Conservation (phyloP, 2,329 filamentous ascomycete species). For the Hypoxylon sp. region DNA sequence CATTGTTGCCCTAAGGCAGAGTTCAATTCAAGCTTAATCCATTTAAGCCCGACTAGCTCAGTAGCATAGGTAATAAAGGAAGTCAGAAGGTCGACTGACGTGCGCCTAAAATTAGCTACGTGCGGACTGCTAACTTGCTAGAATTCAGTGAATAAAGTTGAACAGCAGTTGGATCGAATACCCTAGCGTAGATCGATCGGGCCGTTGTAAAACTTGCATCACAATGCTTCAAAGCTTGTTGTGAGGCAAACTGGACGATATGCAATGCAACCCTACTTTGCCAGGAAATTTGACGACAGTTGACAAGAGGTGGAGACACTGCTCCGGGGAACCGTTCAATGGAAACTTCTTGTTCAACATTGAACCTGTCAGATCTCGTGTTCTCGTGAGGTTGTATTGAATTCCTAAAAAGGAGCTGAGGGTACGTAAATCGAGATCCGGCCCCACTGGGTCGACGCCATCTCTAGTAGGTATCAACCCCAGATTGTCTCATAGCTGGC, state of each 20-base stretch:
- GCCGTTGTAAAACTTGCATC: constrained; percentile 30
- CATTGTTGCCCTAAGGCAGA: too few relatives aligned
- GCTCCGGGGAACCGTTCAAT: constrained; percentile 19
- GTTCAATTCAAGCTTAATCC: too few relatives aligned
- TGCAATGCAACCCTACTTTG: constrained; percentile 41
- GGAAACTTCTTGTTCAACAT: constrained; percentile 5
- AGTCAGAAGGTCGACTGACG: neutral
- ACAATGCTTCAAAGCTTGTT: constrained; percentile 37
- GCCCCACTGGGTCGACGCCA: constrained; percentile 2
- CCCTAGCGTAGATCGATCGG: constrained; percentile 29
- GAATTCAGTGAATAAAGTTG: neutral
- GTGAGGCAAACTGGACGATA: constrained; percentile 38
- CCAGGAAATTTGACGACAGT: constrained; percentile 18
- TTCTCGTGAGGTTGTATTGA: constrained; percentile 5
- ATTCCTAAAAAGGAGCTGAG: neutral
- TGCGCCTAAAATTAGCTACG: neutral
- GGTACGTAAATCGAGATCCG: constrained; percentile 34
- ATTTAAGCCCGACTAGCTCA: too few relatives aligned
- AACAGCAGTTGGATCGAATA: constrained; percentile 6
- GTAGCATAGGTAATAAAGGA: too few relatives aligned
- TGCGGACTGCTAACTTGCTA: constrained; percentile 8
- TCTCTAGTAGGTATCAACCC: constrained; percentile 25
- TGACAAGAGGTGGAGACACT: constrained; percentile 30
- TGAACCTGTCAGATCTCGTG: constrained; percentile 7
- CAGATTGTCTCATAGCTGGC: constrained; percentile 23